Evolutionary conservation across 1,284 basidiomycete species (phyloP).

Genomic region (Schizopora paradoxa): DNA sequence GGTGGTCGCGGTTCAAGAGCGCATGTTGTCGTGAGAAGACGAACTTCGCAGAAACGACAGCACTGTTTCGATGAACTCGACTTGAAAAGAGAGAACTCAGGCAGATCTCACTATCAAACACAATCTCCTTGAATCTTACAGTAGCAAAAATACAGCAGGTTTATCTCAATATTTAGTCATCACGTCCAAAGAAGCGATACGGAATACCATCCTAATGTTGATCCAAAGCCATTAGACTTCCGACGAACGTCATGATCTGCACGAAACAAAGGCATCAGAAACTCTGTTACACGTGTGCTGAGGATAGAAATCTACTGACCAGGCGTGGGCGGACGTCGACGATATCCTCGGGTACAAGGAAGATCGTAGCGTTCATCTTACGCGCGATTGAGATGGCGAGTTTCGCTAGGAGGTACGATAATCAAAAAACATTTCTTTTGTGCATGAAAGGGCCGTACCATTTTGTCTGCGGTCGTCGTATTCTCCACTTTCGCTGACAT

Average conservation of each 20-base stretch:
- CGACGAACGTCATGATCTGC: constrained; percentile 50
- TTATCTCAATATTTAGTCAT: too few species aligned
- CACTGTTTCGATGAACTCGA: too few species aligned
- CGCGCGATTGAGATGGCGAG: constrained; percentile 96
- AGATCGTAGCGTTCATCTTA: constrained; percentile 96
- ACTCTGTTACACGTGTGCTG: background rate
- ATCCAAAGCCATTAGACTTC: constrained; percentile 45
- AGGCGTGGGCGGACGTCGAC: constrained; percentile 82
- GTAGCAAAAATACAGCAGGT: too few species aligned
- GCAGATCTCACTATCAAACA: too few species aligned
- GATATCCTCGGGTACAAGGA: constrained; percentile 96
- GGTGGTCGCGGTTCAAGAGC: too few species aligned
- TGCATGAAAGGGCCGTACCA: constrained; percentile 44
- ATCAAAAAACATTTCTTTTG: background rate
- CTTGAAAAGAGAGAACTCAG: too few species aligned
- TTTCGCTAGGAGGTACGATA: constrained; percentile 56
- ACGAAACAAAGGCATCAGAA: constrained; percentile 27
- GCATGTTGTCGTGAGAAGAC: too few species aligned
- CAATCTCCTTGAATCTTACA: too few species aligned
- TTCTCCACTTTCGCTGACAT: constrained; percentile 57
- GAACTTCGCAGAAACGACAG: too few species aligned
- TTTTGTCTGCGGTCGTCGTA: constrained; percentile 93
- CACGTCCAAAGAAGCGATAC: too few species aligned
- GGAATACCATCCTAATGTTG: too few species aligned
- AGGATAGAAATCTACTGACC: constrained; percentile 39